phyloP scores from a whole-genome alignment of 1,139 yeast species.

The Schizosaccharomyces versatilis region DNA sequence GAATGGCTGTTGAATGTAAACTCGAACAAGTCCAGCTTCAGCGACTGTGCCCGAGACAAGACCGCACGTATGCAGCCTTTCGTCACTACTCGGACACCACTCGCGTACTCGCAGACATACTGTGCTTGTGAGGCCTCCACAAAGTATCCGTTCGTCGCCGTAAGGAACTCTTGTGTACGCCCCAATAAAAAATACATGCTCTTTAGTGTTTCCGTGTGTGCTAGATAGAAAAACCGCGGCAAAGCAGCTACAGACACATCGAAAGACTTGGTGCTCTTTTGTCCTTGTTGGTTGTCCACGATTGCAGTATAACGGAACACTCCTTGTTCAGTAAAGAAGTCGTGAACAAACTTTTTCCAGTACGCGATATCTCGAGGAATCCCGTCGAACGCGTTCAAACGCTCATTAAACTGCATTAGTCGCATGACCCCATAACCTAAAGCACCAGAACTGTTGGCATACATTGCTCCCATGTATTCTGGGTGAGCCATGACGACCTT shows the following conservation, averaged over 20 bases:
- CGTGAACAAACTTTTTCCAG: neutral
- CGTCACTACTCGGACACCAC: slow-evolving; percentile 4
- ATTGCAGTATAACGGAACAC: neutral
- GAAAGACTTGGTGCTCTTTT: neutral
- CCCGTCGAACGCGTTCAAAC: neutral
- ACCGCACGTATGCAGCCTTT: slow-evolving; percentile 4
- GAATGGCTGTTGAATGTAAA: slow-evolving; percentile 2
- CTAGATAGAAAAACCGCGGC: neutral
- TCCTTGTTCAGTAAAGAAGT: slow-evolving; percentile 1
- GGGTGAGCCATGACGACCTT: too few relatives aligned
- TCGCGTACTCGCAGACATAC: slow-evolving; percentile 5
- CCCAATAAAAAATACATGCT: slow-evolving; percentile 21
- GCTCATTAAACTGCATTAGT: neutral
- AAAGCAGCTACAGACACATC: neutral
- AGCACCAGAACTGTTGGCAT: neutral
- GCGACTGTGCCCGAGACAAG: slow-evolving; percentile 3
- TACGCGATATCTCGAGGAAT: neutral
- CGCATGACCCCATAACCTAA: neutral
- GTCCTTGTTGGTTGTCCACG: neutral
- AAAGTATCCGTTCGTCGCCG: slow-evolving; percentile 2
- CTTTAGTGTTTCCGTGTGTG: neutral
- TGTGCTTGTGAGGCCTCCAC: slow-evolving; percentile 7
- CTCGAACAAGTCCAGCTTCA: slow-evolving; percentile 6
- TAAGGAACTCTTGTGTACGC: slow-evolving; percentile 3
- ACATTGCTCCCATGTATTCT: neutral